A percentile compares a stretch with the other conserved stretches of the same genome.
Conservation (phyloP, 2,329 filamentous ascomycete genomes). For the Rhexocercosporidium sp. region DNA sequence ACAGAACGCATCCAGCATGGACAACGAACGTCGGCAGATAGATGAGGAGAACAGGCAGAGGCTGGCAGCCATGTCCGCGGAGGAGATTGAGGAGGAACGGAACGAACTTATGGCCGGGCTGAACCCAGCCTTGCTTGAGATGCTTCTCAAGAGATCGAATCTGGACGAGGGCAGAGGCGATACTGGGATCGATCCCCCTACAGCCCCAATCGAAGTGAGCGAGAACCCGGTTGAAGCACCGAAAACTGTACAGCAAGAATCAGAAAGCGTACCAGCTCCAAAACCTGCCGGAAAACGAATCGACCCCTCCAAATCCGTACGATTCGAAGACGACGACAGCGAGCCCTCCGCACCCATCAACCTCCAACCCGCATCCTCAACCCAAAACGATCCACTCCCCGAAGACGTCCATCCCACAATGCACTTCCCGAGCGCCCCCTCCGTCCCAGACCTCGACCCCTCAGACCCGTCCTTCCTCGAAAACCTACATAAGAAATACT, state of each 20-base stretch:
- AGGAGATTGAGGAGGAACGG: constrained; percentile 81
- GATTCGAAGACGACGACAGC: constrained; percentile 43
- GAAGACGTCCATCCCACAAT: constrained; percentile 45
- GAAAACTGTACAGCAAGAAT: neutral
- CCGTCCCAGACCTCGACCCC: constrained; percentile 78
- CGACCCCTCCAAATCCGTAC: constrained; percentile 50
- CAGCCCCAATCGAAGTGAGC: neutral
- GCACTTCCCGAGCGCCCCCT: constrained; percentile 50
- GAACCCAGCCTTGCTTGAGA: constrained; percentile 76
- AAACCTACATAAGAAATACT: constrained; percentile 90
- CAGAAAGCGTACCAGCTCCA: constrained; percentile 31
- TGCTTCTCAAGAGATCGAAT: constrained; percentile 60
- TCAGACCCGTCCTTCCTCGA: constrained; percentile 81
- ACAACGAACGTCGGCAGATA: constrained; percentile 73
- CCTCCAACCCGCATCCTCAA: constrained; percentile 41
- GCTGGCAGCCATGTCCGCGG: constrained; percentile 77
- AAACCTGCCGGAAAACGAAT: constrained; percentile 34
- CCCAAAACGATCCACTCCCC: constrained; percentile 62
- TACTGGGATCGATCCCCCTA: constrained; percentile 36
- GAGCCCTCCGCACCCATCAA: constrained; percentile 51
- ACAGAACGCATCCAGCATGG: constrained; percentile 39
- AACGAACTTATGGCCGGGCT: constrained; percentile 80
- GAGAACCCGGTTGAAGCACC: neutral
- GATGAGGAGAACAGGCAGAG: constrained; percentile 80
- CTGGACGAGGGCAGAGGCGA: constrained; percentile 42